These are phyloP conservation scores for Spiraea crenata DNA, from an alignment of 331 rosid species.

Conservation along the genomic window DNA sequence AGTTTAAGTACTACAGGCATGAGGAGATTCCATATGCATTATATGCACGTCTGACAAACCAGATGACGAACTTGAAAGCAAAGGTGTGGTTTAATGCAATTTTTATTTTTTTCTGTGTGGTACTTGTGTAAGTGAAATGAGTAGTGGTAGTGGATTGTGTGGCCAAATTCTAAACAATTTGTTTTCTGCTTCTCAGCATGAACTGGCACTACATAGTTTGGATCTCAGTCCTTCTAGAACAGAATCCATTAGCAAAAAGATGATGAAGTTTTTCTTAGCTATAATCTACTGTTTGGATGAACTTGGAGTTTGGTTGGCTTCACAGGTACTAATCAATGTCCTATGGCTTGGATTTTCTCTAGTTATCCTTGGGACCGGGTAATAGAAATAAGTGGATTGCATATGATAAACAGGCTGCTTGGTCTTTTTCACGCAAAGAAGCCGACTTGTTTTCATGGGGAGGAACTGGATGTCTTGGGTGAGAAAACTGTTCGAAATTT, in stretches of 20 bases:
- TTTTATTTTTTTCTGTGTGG: background rate
- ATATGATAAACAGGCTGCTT: conserved; percentile 62
- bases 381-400: conserved; percentile 18
- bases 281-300: conserved; percentile 59
- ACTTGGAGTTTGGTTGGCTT: conserved; percentile 72
- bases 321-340: conserved; percentile 49
- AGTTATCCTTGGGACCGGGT: conserved; percentile 26
- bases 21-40: conserved; percentile 31
- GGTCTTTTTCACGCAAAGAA: conserved; percentile 38
- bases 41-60: conserved; percentile 25
- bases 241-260: conserved; percentile 43
- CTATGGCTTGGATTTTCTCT: background rate
- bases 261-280: conserved; percentile 37
- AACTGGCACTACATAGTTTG: conserved; percentile 25
- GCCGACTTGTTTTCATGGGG: conserved; percentile 46
- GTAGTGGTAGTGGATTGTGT: background rate
- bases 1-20: conserved; percentile 53
- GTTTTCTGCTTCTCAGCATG: conserved; percentile 50
- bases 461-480: conserved; percentile 35
- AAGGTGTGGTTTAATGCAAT: conserved; percentile 40
- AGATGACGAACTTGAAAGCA: conserved; percentile 35
- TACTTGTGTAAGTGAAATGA: background rate
- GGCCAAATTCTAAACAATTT: conserved; percentile 3
- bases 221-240: conserved; percentile 39
- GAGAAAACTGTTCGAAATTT: conserved; percentile 48